Base-by-base conservation (phyloP, 1,284 basidiomycete species). In the Salmacisia buchloeana region DNA sequence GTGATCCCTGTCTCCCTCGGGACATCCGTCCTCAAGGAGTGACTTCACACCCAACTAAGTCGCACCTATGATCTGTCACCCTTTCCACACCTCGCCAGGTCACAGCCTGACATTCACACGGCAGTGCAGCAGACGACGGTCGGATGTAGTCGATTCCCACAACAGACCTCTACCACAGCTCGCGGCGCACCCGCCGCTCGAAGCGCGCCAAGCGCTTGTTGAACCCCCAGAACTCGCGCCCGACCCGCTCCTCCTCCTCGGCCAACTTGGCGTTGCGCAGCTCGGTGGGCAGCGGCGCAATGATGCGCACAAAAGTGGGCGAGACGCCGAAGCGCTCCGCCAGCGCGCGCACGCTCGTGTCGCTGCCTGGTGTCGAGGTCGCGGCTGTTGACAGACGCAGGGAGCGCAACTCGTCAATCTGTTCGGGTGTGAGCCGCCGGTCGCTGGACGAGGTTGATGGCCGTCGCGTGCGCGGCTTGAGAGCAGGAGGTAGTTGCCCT, bases 311-410 rank as follows among this genome's bases (percentile, higher is more conserved):
- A 54, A 78, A 78, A 4, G 71, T 63, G 1, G 69, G 68, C 23
- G 68, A 68, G 69, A 72, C 74, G 35, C 70, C 67, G 57, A 77
- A 78, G 49, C 63, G 49, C 34, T 72, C 69, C 1, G 77, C 73
- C 5, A 77, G 66, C 38, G 59, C 60, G 23, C 63, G 43, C 23
- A 67, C 71, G 21, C 74, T 75, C 64, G 71, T 61, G 1, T n/a
- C 62, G 61, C 67, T 64, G 27, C 49, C 49, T 2, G 49, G 49
- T 54, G 25, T n/a, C 25, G 49, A 54, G 3, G 49, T 4, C 1
- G 49, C 1, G 74, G 75, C 52, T 73, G 70, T 45, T 68, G 31
- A 54, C 9, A 31, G 45, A n/a, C 77, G 69, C 21, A 79, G 63
- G 15, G 62, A 58, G 57, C 74, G 77, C 46, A 79, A 66, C 57